Evolutionary conservation across 2,329 filamentous ascomycete species (phyloP), one percentile per base, ranked within the genome.

Genomic region (Colletotrichum siamense): DNA sequence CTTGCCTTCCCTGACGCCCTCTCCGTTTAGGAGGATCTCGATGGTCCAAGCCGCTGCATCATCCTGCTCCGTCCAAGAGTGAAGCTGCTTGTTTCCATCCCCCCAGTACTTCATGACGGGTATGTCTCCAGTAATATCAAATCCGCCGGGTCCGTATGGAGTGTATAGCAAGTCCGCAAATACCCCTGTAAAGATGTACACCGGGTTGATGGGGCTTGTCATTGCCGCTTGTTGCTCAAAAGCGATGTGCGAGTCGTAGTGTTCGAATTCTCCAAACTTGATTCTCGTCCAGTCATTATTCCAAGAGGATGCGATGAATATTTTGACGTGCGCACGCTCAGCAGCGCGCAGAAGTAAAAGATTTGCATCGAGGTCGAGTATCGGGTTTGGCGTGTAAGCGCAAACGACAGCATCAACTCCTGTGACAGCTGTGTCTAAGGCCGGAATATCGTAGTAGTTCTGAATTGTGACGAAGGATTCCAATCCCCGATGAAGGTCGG

Each of bases 331-430:
- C 7, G 84, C 84, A 7, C 83, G 79, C 76, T 85, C 85, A 2
- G 82, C 82, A 4, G 84, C 84, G 8, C 83, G 79, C 2, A 86
- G 78, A 1, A 86, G 82, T 15, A 84, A 72, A 4, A 86, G 79
- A 28, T 85, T 81, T 4, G 80, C 83, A 16, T 85, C 85, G 15
- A 86, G 75, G 12, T 77, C 55, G 8, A 80, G 26, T 12, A 71
- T 59, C 4, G 83, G 81, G 9, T 55, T 59, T 4, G 71, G 73
- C 18, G 72, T 74, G 65, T 85, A 84, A 8, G 82, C 81, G 67
- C 79, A 81, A 26, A 86, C 81, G n/a, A 86, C 77, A 8, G 84
- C 83, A 65, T 85, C 83, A 13, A 85, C 84, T 8, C 83, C 83
- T 1, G 70, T 30, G 16, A 81, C 80, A 8, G 83, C 84, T 6